Conservation (phyloP, 352 stramenopile species). For the Pythium guiyangense region DNA sequence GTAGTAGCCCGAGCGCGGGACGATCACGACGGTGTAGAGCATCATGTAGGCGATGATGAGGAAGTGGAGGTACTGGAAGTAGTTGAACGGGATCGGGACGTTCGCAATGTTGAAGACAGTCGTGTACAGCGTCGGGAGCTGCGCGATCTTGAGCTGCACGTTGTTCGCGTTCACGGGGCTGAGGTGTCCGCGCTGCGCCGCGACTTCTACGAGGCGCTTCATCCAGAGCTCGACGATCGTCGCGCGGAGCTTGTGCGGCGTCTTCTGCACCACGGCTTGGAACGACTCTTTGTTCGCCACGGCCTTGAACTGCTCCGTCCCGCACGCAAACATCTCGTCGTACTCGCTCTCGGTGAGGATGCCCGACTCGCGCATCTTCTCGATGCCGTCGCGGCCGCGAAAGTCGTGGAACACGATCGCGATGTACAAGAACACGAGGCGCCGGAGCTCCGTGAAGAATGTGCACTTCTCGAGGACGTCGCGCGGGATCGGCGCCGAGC, state of each 20-base stretch:
- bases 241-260: slow-evolving; percentile 63
- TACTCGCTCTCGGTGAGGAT: slow-evolving; percentile 64
- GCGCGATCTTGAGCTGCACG: slow-evolving; percentile 60
- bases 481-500: slow-evolving; percentile 27
- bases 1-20: slow-evolving; percentile 63
- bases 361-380: slow-evolving; percentile 49
- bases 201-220: slow-evolving; percentile 67
- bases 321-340: slow-evolving; percentile 67
- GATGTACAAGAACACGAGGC: slow-evolving; percentile 80
- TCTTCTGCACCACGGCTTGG: slow-evolving; percentile 49
- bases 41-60: slow-evolving; percentile 70
- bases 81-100: slow-evolving; percentile 84
- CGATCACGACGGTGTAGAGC: slow-evolving; percentile 84
- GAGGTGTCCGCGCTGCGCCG: slow-evolving; percentile 52
- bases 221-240: slow-evolving; percentile 81
- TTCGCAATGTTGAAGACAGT: slow-evolving; percentile 85
- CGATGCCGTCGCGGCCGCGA: slow-evolving; percentile 60
- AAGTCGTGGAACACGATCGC: slow-evolving; percentile 81
- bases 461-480: slow-evolving; percentile 71
- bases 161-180: slow-evolving; percentile 48
- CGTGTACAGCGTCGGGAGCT: slow-evolving; percentile 68
- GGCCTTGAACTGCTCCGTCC: slow-evolving; percentile 44
- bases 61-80: slow-evolving; percentile 79
- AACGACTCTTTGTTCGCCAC: slow-evolving; percentile 48
- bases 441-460: slow-evolving; percentile 72